These are phyloP conservation scores for Calocybe cyanea DNA, from an alignment of 768 basidiomycete genomes.

Conservation along the genomic window DNA sequence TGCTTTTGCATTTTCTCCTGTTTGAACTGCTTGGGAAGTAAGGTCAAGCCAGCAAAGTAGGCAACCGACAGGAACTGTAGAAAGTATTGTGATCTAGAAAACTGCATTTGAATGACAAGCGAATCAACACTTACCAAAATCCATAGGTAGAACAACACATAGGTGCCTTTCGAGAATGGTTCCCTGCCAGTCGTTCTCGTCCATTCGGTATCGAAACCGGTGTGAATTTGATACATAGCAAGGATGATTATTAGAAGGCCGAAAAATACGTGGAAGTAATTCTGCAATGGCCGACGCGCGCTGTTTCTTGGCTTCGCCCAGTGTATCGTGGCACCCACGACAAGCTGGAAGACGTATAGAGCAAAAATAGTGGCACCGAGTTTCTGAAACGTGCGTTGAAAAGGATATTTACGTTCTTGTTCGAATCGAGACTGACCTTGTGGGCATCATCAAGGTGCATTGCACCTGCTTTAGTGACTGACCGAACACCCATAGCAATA, in stretches of 20 bases:
- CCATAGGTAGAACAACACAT: slow-evolving; percentile 46
- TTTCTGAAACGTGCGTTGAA: slow-evolving; percentile 27
- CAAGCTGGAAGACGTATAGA: slow-evolving; percentile 46
- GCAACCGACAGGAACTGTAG: slow-evolving; percentile 36
- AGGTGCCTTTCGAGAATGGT: slow-evolving; percentile 28
- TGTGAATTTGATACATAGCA: slow-evolving; percentile 46
- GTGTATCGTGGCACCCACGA: slow-evolving; percentile 50
- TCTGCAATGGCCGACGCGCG: slow-evolving; percentile 42
- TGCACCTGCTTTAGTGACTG: slow-evolving; percentile 30
- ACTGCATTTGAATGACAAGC: not conserved
- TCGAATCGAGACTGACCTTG: slow-evolving; percentile 32
- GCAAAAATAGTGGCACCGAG: slow-evolving; percentile 48
- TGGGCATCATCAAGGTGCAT: slow-evolving; percentile 42
- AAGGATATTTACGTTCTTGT: not conserved
- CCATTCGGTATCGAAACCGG: slow-evolving; percentile 50
- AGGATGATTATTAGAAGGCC: slow-evolving; percentile 49
- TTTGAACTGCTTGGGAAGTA: slow-evolving; percentile 43
- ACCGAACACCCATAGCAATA: slow-evolving; percentile 38
- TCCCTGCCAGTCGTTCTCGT: slow-evolving; percentile 38
- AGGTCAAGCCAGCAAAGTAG: slow-evolving; percentile 37
- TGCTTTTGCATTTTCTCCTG: slow-evolving; percentile 37
- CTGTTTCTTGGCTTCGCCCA: slow-evolving; percentile 41
- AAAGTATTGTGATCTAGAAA: slow-evolving; percentile 1
- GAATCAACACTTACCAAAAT: slow-evolving; percentile 33
- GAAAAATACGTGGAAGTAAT: slow-evolving; percentile 54